Conservation (phyloP, 164 flowering plant genomes). For the Piper betle region DNA sequence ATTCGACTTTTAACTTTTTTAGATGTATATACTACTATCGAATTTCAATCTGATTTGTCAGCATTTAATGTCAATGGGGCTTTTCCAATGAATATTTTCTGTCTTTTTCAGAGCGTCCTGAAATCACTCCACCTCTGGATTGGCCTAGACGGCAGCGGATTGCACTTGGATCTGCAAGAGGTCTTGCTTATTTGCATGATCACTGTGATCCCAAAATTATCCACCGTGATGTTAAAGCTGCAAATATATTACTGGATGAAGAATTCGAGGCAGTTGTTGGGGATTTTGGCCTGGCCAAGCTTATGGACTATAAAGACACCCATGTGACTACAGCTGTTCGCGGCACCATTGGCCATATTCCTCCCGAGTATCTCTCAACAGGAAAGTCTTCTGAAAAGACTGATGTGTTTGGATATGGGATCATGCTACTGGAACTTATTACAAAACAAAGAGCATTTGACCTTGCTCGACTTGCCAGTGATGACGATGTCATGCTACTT, state of each 20-base stretch:
- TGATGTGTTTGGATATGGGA: constrained; percentile 91
- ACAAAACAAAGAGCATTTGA: constrained; percentile 93
- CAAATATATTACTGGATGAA: constrained; percentile 83
- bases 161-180: constrained; percentile 86
- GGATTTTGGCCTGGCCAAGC: constrained; percentile 93
- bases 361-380: constrained; percentile 92
- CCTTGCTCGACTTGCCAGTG: constrained; percentile 93
- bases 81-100: not conserved
- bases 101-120: constrained; percentile 52
- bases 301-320: constrained; percentile 94
- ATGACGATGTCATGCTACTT: constrained; percentile 93
- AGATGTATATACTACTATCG: not conserved
- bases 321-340: constrained; percentile 96
- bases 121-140: constrained; percentile 63
- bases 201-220: constrained; percentile 96
- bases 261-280: constrained; percentile 98
- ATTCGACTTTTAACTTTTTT: too few species aligned
- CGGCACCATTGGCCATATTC: constrained; percentile 92
- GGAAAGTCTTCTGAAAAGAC: constrained; percentile 91
- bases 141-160: constrained; percentile 76
- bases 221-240: constrained; percentile 96
- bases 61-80: not conserved
- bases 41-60: not conserved
- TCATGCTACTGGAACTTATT: constrained; percentile 90
- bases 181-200: constrained; percentile 88